phyloP scores from a whole-genome alignment of 441 rosid species.

The Populus hybrid region DNA sequence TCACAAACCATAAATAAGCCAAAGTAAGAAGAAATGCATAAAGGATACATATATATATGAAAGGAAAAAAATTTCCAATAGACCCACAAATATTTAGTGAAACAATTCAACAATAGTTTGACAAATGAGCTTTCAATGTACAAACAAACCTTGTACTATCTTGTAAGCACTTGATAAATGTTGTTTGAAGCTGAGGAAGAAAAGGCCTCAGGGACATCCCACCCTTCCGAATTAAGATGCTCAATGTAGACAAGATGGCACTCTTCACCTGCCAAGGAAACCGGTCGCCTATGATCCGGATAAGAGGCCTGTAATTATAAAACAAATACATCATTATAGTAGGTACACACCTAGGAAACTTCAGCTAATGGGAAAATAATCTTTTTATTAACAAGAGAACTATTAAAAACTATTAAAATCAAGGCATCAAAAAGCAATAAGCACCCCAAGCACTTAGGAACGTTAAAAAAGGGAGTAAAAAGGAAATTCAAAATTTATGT shows the following conservation, averaged over 20 bases:
- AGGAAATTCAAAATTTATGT: too few species aligned
- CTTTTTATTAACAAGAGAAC: too few species aligned
- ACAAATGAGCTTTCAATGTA: background rate
- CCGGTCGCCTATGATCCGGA: conserved; percentile 93
- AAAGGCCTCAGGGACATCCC: conserved; percentile 92
- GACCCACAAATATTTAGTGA: background rate
- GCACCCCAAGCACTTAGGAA: background rate
- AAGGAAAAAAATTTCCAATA: background rate
- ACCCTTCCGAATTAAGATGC: conserved; percentile 82
- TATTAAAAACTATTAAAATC: background rate
- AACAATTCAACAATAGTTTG: background rate
- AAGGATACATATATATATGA: background rate
- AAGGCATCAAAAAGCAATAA: background rate
- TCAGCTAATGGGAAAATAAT: too few species aligned
- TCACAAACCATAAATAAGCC: background rate
- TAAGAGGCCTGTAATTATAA: conserved; percentile 80
- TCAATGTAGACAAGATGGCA: conserved; percentile 88
- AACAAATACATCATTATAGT: background rate
- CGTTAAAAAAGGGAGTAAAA: too few species aligned
- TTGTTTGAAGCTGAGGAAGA: conserved; percentile 99
- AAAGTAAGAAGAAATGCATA: background rate
- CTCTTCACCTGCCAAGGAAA: conserved; percentile 99
- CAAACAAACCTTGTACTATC: conserved; percentile 79
- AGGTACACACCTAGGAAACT: background rate
- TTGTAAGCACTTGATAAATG: conserved; percentile 92